Evolutionary conservation across 352 stramenopile genomes (phyloP).

Genomic region (Globisporangium nagaii): DNA sequence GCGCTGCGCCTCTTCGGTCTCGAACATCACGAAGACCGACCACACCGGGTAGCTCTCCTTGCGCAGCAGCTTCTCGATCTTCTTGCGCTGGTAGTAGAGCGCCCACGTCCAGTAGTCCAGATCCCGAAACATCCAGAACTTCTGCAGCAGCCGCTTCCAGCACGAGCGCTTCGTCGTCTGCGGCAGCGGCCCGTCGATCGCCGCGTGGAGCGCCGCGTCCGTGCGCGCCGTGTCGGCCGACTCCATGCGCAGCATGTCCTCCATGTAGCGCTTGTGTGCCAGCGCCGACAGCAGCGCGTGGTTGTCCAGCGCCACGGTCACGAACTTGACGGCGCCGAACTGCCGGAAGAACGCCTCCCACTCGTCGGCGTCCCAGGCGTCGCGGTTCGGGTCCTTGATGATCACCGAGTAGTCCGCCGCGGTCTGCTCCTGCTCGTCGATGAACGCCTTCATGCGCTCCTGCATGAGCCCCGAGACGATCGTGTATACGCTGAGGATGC

Average conservation of each 20-base stretch:
- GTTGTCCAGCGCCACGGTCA: conserved; percentile 66
- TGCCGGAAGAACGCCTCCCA: conserved; percentile 63
- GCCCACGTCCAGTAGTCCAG: conserved; percentile 54
- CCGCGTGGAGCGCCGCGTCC: conserved; percentile 28
- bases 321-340: conserved; percentile 66
- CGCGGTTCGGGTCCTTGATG: conserved; percentile 62
- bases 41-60: conserved; percentile 50
- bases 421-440: conserved; percentile 62
- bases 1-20: conserved; percentile 59
- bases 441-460: conserved; percentile 29
- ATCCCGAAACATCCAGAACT: conserved; percentile 37
- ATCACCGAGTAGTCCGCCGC: conserved; percentile 67
- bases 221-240: conserved; percentile 27
- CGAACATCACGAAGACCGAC: conserved; percentile 77
- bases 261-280: conserved; percentile 57
- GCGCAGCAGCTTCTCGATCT: conserved; percentile 27
- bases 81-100: conserved; percentile 38
- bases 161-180: conserved; percentile 12
- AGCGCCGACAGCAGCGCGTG: conserved; percentile 47
- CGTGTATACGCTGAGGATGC: conserved; percentile 41
- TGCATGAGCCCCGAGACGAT: conserved; percentile 34
- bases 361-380: conserved; percentile 61
- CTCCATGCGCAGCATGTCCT: conserved; percentile 69
- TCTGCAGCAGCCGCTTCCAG: conserved; percentile 30
- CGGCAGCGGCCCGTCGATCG: conserved; percentile 23